Evolutionary conservation across 495 filamentous ascomycete species (phyloP), one percentile per base, ranked within the genome.

Genomic region (Penicillium ochrochloron): DNA sequence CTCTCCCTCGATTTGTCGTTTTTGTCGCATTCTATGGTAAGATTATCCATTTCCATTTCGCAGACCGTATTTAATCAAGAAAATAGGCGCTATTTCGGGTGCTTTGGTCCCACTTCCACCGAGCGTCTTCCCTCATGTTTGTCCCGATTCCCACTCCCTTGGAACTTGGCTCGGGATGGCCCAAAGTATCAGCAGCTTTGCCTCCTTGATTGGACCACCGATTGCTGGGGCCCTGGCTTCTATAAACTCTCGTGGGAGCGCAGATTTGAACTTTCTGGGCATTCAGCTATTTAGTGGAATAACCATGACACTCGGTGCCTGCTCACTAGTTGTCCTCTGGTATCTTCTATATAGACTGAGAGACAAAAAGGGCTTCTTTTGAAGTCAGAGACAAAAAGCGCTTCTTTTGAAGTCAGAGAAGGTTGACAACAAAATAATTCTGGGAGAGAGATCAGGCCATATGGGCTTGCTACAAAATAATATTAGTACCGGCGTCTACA

Each of bases 121-220:
- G 0, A 82, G 83, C 11, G 75, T 88, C 23, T 76, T 90, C 50
- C 85, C 87, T 2, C 88, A 90, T 65, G 86, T 92, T 57, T 87
- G 84, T 59, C 70, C 69, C 7, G 85, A 93, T 67, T 62, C 85
- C 61, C 73, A 78, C 1, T 88, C 87, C 66, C 75, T 83, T 19
- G 88, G 91, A 0, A 83, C 85, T 50, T 81, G 89, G 54, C 84
- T 92, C 73, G 91, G 90, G 19, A 91, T 92, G 88, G 80, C 86
- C n/a, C 90, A 92, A 58, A 86, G 82, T 12, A 83, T 91, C 53
- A 81, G 85, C 35, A 86, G 86, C 55, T 85, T 93, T 60, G 89
- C 90, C 3, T 80, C 80, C 31, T 75, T 93, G 37, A 86, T 87
- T 21, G 90, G 90, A 0, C 81, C 88, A 17, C 89, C 90, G 1